Base-by-base conservation (phyloP, 805 yeast genomes). In the Spathaspora passalidarum region DNA sequence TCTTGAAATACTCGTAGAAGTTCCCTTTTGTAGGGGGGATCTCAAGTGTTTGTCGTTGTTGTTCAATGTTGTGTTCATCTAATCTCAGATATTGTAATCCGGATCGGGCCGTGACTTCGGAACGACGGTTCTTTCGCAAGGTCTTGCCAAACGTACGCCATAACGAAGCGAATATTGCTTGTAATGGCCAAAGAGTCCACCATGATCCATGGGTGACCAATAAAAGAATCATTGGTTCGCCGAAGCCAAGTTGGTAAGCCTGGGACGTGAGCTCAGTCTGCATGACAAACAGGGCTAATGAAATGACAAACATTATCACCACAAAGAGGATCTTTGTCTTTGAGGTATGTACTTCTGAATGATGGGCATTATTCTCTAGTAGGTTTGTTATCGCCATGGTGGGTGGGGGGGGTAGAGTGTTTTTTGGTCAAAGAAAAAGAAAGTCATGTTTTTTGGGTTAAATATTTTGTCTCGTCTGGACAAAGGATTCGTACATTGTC, bases 211-310 rank as follows among this genome's bases (percentile, higher is more conserved):
- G 96, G 0, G 96, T 88, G 14, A 86, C 63, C 44, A 73, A 62
- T n/a, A 84, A 65, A 45, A 84, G 65, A 19, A 88, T 62, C 18
- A 87, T 70, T 0, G 96, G 96, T 57, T 88, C 90, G 43, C 76
- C 60, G 61, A 80, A 88, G 3, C 74, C 76, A 6, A 69, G 59
- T 23, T 72, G 68, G 57, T 87, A 84, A 5, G 88, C 73, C 46
- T 82, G 82, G 5, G 88, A 76, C 1, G 95, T 87, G 49, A 83
- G 69, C 60, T 88, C 96, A 0, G 96, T 88, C 59, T 88, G 96
- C 13, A 75, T 56, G 4, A 89, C 90, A 64, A 89, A 89, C 2
- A 90, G 56, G 6, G 78, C 56, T 48, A 71, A 55, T 21, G 75
- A 68, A 17, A 66, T 42, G 25, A 69, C 38, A 44, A 72, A 72